Conservation (phyloP, 352 stramenopile genomes). For the Peronospora tabacina region DNA sequence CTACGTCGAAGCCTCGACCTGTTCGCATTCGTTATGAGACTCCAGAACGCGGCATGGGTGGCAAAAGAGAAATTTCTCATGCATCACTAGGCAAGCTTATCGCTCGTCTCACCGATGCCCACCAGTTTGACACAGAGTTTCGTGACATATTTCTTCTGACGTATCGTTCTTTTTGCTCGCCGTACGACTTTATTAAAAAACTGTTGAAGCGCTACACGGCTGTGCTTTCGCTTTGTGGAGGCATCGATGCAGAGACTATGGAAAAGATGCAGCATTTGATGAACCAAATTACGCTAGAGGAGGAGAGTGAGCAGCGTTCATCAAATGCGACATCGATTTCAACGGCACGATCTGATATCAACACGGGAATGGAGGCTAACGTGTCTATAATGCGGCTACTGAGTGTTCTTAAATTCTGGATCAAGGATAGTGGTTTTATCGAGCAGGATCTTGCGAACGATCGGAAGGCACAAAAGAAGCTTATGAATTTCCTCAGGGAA, state of each 20-base stretch:
- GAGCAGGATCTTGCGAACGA: conserved; percentile 64
- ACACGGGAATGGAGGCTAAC: conserved; percentile 70
- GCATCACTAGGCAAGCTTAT: conserved; percentile 80
- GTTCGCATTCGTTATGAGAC: conserved; percentile 74
- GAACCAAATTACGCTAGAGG: conserved; percentile 59
- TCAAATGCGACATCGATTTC: conserved; percentile 63
- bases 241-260: conserved; percentile 41
- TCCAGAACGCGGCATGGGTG: conserved; percentile 44
- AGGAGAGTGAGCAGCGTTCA: conserved; percentile 36
- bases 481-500: conserved; percentile 61
- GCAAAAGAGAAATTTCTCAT: conserved; percentile 80
- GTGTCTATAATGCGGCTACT: conserved; percentile 84
- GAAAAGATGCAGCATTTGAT: conserved; percentile 55
- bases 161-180: conserved; percentile 71
- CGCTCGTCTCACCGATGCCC: conserved; percentile 71
- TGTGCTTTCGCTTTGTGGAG: conserved; percentile 50
- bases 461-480: conserved; percentile 63
- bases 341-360: conserved; percentile 67
- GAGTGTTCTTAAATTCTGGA: conserved; percentile 85
- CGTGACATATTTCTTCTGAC: conserved; percentile 81
- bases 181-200: conserved; percentile 86
- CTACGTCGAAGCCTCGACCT: conserved; percentile 31
- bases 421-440: conserved; percentile 83
- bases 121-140: conserved; percentile 83
- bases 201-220: conserved; percentile 80